A percentile compares a stretch with the other conserved stretches of the same genome.
phyloP scores from a whole-genome alignment of 176 grass and related monocot species.

The Dendrocalamus sinicus region DNA sequence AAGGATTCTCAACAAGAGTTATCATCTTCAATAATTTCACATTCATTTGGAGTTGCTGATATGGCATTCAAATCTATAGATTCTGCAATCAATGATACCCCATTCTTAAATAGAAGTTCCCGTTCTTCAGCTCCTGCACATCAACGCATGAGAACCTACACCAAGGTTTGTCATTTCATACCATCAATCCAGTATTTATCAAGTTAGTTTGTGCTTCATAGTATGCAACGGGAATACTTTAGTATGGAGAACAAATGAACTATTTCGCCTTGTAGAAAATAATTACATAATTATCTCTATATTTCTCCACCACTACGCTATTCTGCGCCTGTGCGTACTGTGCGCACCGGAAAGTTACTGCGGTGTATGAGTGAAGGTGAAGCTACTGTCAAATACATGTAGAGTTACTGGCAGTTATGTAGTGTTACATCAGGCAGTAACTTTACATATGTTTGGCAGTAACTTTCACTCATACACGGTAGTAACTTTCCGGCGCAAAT shows the following conservation, averaged over 20 bases:
- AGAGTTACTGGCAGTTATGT: no score
- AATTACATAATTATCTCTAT: not conserved
- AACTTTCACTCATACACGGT: no score
- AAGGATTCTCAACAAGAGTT: constrained; percentile 82
- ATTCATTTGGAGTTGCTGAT: constrained; percentile 75
- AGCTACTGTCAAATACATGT: no score
- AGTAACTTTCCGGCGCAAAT: no score
- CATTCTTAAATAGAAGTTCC: constrained; percentile 65
- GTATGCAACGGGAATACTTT: not conserved
- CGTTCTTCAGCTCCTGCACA: constrained; percentile 52
- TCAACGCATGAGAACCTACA: constrained; percentile 83
- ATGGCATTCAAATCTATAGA: constrained; percentile 84
- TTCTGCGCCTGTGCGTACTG: no score
- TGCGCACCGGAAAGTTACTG: no score
- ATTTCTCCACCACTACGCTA: not conserved
- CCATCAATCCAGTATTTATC: not conserved
- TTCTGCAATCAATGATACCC: constrained; percentile 65
- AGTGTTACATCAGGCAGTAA: no score
- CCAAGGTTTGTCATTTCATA: constrained; percentile 64
- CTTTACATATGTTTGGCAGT: no score
- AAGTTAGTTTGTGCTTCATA: constrained; percentile 34
- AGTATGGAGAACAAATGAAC: constrained; percentile 12
- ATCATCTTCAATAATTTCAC: constrained; percentile 79
- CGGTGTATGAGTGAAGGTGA: no score
- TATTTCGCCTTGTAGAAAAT: constrained; percentile 29